phyloP scores from a whole-genome alignment of 805 yeast genomes.

The Ogataea methanolica region DNA sequence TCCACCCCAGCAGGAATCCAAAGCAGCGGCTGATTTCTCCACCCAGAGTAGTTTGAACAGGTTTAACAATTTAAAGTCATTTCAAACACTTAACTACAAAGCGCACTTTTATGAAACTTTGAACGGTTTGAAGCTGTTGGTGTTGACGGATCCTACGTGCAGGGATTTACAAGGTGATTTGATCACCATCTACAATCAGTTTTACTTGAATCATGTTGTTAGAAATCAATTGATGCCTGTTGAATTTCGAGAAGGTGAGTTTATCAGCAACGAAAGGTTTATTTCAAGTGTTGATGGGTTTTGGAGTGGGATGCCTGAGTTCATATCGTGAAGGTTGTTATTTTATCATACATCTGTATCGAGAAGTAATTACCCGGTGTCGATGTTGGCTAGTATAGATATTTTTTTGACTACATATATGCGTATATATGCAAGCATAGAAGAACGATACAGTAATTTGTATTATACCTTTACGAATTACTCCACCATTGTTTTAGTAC shows the following conservation, averaged over 20 bases:
- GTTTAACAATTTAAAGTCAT: slow-evolving; percentile 31
- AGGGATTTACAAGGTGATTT: slow-evolving; percentile 53
- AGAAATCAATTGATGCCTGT: slow-evolving; percentile 57
- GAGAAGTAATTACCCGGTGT: too few species aligned
- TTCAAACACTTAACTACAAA: slow-evolving; percentile 71
- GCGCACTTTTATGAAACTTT: slow-evolving; percentile 79
- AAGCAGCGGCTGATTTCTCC: neutral
- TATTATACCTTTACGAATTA: too few species aligned
- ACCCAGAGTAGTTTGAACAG: slow-evolving; percentile 27
- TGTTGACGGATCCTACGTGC: slow-evolving; percentile 61
- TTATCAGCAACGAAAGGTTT: slow-evolving; percentile 54
- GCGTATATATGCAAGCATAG: too few species aligned
- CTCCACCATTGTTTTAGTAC: too few species aligned
- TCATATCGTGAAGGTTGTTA: slow-evolving; percentile 1
- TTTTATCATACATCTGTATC: too few species aligned
- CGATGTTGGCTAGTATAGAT: too few species aligned
- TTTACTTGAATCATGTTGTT: slow-evolving; percentile 57
- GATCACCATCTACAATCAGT: slow-evolving; percentile 52
- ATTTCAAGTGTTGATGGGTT: slow-evolving; percentile 51
- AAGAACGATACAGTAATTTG: too few species aligned
- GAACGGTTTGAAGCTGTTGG: slow-evolving; percentile 69
- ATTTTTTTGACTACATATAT: too few species aligned
- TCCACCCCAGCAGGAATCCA: neutral
- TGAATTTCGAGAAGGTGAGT: slow-evolving; percentile 49
- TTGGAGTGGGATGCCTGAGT: slow-evolving; percentile 24